A percentile compares a stretch with the other conserved stretches of the same genome.
phyloP scores from a whole-genome alignment of 2,329 filamentous ascomycete genomes.

The Aspergillus latus region DNA sequence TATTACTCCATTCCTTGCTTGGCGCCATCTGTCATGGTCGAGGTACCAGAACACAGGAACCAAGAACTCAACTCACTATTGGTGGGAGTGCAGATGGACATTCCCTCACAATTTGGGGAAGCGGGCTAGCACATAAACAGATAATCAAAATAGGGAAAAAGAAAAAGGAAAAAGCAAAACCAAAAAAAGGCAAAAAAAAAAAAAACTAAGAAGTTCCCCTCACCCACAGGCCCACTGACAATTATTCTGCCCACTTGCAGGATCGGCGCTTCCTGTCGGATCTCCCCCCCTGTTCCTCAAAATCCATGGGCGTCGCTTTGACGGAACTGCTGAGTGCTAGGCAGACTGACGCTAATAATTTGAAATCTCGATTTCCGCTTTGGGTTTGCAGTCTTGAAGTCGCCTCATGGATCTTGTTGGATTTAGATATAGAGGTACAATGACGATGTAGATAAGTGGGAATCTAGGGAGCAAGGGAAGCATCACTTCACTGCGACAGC shows the following conservation, averaged over 20 bases:
- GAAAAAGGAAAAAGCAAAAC: neutral
- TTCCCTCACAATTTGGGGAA: neutral
- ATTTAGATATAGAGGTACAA: neutral
- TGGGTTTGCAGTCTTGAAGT: neutral
- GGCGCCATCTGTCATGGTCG: conserved; percentile 30
- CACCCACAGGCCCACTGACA: neutral
- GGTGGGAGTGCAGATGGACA: conserved; percentile 5
- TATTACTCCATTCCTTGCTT: conserved; percentile 12
- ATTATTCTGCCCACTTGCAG: conserved; percentile 17
- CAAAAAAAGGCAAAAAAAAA: neutral
- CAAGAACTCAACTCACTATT: conserved; percentile 3
- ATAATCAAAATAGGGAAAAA: neutral
- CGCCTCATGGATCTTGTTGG: neutral
- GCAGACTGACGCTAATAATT: conserved; percentile 2
- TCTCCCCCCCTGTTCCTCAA: conserved; percentile 10
- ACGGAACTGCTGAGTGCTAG: conserved; percentile 3
- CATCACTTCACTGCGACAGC: neutral
- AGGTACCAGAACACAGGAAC: conserved; percentile 20
- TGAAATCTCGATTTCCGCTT: conserved; percentile 6
- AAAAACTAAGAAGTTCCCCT: neutral
- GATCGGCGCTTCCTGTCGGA: conserved; percentile 23
- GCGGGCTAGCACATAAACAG: no score
- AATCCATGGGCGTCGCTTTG: neutral
- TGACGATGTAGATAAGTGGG: neutral
- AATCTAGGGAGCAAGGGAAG: neutral